Percentiles rank a stretch among this genome's conserved stretches.
These are phyloP conservation scores for Pulveroboletus ravenelii DNA, from an alignment of 768 basidiomycete genomes.

Conservation along the genomic window DNA sequence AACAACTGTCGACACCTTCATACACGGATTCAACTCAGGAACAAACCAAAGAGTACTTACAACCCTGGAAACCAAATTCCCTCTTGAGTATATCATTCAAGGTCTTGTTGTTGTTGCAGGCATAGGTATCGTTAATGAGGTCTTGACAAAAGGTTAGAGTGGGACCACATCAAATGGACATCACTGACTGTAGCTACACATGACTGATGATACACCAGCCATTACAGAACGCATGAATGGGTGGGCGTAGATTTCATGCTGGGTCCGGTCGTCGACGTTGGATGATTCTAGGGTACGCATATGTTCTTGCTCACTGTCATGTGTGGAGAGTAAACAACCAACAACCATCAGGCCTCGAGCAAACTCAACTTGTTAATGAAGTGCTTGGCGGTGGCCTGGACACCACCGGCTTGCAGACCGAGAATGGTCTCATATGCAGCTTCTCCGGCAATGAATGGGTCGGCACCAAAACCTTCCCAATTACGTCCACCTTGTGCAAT, in stretches of 20 bases:
- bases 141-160: constrained; percentile 27
- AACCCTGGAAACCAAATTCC: constrained; percentile 65
- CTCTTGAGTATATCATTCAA: constrained; percentile 58
- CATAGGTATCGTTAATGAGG: constrained; percentile 54
- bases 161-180: background rate
- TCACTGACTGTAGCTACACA: constrained; percentile 54
- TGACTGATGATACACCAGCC: constrained; percentile 61
- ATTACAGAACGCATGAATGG: constrained; percentile 55
- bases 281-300: constrained; percentile 30
- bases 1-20: too few relatives aligned
- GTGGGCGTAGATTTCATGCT: constrained; percentile 39
- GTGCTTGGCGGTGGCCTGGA: constrained; percentile 83
- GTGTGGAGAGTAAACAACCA: background rate
- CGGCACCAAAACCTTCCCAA: constrained; percentile 68
- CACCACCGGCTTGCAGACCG: constrained; percentile 53
- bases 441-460: constrained; percentile 83
- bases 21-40: too few relatives aligned
- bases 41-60: constrained; percentile 22
- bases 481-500: constrained; percentile 44
- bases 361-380: constrained; percentile 60
- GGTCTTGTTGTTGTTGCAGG: constrained; percentile 58
- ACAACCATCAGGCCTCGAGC: background rate
- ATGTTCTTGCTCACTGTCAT: constrained; percentile 33
- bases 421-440: constrained; percentile 71
- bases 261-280: constrained; percentile 20